Base-by-base conservation (phyloP, 768 basidiomycete species). In the Steccherinum ochraceum region DNA sequence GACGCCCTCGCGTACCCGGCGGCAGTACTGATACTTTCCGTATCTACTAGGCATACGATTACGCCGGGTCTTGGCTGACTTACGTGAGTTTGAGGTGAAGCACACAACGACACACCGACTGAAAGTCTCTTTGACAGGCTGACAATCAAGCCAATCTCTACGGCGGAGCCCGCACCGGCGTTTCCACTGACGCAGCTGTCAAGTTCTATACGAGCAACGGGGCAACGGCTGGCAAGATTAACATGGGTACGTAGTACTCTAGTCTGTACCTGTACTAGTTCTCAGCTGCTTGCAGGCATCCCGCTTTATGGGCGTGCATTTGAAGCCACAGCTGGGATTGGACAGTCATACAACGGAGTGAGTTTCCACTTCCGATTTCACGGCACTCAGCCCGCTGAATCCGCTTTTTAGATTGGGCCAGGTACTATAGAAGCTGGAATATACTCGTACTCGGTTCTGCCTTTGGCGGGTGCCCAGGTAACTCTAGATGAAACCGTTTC, bases 291-390 rank as follows among this genome's bases (percentile, higher is more conserved):
- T 39, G 5, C 45, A 67, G 83, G 88, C 48, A 84, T 91, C 62
- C 90, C 90, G 3, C 71, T 90, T 3, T 93, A 91, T 58, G 89
- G 89, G 0, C 81, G 83, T 58, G 81, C 83, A 1, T 93, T 91
- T 60, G 82, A 86, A 60, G 69, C 78, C 25, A 91, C 89, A 0
- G 58, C 63, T 27, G 84, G 85, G 4, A 70, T 90, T 52, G 86
- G 87, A 4, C 67, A 75, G 39, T 63, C 87, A 3, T 93, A 83
- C 69, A 78, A 62, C 24, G 87, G 88, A 12, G 82, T 85, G 62
- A 61, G 75, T 58, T 0, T n/a, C n/a, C 13, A 27, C 4, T 12
- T 35, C 39, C 5, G 12, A 11, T 12, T 45, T 11, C 43, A n/a
- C 43, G 11, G 20, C 11, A 10, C 11, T 45, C 12, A 12, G 2